phyloP scores from a whole-genome alignment of 2,329 filamentous ascomycete species.

The Curvularia sp. region DNA sequence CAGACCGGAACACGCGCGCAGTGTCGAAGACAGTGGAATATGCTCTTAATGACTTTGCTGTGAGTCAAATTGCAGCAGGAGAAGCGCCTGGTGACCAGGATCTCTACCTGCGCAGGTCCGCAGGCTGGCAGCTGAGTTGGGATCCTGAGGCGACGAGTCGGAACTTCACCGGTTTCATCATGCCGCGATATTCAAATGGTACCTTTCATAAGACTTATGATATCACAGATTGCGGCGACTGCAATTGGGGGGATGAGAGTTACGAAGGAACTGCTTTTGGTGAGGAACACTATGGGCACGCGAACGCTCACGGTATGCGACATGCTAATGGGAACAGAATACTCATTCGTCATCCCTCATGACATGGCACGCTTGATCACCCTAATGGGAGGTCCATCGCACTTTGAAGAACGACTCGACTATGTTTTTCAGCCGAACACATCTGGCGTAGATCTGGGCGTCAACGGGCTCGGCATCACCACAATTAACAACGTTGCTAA shows the following conservation, averaged over 20 bases:
- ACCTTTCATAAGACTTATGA: slow-evolving; percentile 51
- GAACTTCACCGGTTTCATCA: slow-evolving; percentile 49
- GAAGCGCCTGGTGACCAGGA: slow-evolving; percentile 50
- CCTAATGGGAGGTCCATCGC: slow-evolving; percentile 51
- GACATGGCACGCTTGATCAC: slow-evolving; percentile 53
- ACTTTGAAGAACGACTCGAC: slow-evolving; percentile 52
- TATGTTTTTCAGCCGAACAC: slow-evolving; percentile 52
- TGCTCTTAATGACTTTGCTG: slow-evolving; percentile 54
- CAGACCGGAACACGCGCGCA: slow-evolving; percentile 46
- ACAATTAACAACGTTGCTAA: slow-evolving; percentile 50
- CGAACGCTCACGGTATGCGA: not conserved
- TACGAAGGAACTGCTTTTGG: slow-evolving; percentile 54
- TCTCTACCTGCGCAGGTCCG: slow-evolving; percentile 49
- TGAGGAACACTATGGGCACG: slow-evolving; percentile 8
- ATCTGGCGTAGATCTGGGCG: slow-evolving; percentile 46
- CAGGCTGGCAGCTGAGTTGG: slow-evolving; percentile 55
- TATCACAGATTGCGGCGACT: slow-evolving; percentile 52
- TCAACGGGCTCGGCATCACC: slow-evolving; percentile 46
- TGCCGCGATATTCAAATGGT: slow-evolving; percentile 47
- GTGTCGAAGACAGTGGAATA: slow-evolving; percentile 55
- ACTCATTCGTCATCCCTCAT: slow-evolving; percentile 54
- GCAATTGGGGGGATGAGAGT: slow-evolving; percentile 52
- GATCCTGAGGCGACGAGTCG: slow-evolving; percentile 46
- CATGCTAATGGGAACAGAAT: slow-evolving; percentile 38
- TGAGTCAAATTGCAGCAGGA: slow-evolving; percentile 51